A percentile compares a stretch with the other conserved stretches of the same genome.
These are phyloP conservation scores for Kazachstania africana DNA, from an alignment of 805 yeast genomes.

Conservation along the genomic window DNA sequence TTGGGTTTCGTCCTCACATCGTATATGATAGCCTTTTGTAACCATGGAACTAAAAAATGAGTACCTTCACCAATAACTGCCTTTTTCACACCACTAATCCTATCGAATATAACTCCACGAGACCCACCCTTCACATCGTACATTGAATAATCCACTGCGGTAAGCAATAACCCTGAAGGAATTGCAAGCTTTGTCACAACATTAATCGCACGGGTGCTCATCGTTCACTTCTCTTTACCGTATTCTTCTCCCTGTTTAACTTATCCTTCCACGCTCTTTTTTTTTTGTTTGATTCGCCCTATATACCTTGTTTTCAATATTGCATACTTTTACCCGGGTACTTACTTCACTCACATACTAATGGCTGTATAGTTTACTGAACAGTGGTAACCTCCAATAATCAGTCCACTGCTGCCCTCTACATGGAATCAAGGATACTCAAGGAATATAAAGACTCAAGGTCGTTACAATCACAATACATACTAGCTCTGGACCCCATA, in stretches of 20 bases:
- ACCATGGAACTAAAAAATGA: constrained; percentile 91
- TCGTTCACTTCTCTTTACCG: constrained; percentile 1
- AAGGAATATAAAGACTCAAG: constrained; percentile 12
- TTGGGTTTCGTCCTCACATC: constrained; percentile 95
- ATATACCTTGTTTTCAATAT: neutral
- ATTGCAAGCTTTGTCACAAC: constrained; percentile 39
- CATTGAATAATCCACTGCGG: constrained; percentile 70
- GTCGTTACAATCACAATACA: neutral
- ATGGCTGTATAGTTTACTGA: neutral
- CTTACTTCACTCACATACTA: neutral
- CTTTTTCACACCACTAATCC: constrained; percentile 78
- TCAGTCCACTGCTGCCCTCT: too few species aligned
- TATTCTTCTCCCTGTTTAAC: neutral
- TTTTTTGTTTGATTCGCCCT: neutral
- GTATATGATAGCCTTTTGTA: constrained; percentile 79
- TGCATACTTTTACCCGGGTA: neutral
- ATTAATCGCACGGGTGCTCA: constrained; percentile 15
- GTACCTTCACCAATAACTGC: constrained; percentile 94
- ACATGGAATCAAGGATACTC: too few species aligned
- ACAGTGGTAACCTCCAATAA: too few species aligned
- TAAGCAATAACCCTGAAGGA: constrained; percentile 57
- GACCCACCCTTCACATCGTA: constrained; percentile 95
- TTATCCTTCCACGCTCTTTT: neutral
- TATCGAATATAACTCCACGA: constrained; percentile 90
- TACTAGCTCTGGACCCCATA: constrained; percentile 29